A percentile compares a stretch with the other conserved stretches of the same genome.
phyloP scores from a whole-genome alignment of 2,329 filamentous ascomycete genomes.

The Cercospora sp. region DNA sequence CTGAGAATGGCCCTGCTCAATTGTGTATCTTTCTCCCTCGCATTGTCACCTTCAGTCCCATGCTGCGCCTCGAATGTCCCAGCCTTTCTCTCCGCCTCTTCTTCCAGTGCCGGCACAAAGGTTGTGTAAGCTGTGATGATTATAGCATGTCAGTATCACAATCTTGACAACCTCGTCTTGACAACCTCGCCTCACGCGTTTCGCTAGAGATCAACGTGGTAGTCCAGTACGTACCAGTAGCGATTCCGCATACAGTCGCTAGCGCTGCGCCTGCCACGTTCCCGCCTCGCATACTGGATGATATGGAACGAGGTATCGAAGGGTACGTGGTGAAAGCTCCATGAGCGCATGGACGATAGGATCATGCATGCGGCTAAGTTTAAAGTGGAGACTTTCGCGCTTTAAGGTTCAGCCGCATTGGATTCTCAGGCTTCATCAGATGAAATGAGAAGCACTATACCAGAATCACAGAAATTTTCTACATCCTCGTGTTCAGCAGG shows the following conservation, averaged over 20 bases:
- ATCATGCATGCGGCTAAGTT: background rate
- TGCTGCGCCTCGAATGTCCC: background rate
- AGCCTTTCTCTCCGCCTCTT: conserved; percentile 24
- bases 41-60: background rate
- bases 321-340: background rate
- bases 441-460: background rate
- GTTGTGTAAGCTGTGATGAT: conserved; percentile 31
- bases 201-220: background rate
- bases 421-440: background rate
- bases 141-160: background rate
- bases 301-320: background rate
- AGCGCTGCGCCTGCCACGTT: conserved; percentile 7
- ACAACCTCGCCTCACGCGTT: background rate
- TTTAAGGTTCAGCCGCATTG: conserved; percentile 1
- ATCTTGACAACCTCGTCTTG: background rate
- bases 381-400: background rate
- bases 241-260: conserved; percentile 13
- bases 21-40: conserved; percentile 19
- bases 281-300: conserved; percentile 16
- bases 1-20: conserved; percentile 32
- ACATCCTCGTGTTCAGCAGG: background rate
- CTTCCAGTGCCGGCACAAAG: conserved; percentile 35
- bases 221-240: background rate
- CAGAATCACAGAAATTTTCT: background rate
- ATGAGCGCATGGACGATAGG: background rate